Evolutionary conservation across 2,329 filamentous ascomycete genomes (phyloP).

Genomic region (Sarocladiaceae sp.): DNA sequence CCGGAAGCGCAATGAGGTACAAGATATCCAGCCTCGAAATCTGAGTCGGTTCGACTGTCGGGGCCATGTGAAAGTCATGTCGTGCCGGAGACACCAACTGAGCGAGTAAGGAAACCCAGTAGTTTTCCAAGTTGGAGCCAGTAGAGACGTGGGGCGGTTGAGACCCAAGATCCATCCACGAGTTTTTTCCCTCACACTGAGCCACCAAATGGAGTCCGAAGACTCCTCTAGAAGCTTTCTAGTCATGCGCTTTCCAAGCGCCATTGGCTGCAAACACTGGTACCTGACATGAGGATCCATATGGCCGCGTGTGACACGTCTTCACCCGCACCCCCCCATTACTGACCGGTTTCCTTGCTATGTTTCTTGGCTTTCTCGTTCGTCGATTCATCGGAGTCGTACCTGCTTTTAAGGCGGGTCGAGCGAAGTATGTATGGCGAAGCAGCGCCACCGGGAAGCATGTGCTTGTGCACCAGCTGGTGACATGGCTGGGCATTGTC

Average conservation of each 20-base stretch:
- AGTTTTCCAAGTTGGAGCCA: neutral
- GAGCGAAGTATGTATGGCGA: neutral
- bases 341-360: conserved; percentile 12
- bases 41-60: neutral
- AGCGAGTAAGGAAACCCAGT: neutral
- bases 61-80: neutral
- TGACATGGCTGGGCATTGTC: too few relatives aligned
- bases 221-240: conserved; percentile 10
- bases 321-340: conserved; percentile 16
- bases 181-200: conserved; percentile 16
- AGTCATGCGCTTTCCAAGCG: neutral
- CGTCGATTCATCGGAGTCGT: too few relatives aligned
- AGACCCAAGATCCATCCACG: conserved; percentile 1
- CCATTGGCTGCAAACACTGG: conserved; percentile 21
- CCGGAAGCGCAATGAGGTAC: neutral
- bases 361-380: neutral
- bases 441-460: neutral
- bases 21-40: neutral
- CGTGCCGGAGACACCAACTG: neutral
- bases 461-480: too few relatives aligned
- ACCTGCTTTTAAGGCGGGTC: neutral
- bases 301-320: conserved; percentile 34
- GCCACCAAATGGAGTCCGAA: neutral
- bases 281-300: conserved; percentile 36
- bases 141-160: neutral